These are phyloP conservation scores for Conoideocrella luteorostrata DNA, from an alignment of 2,329 filamentous ascomycete genomes.

Conservation along the genomic window DNA sequence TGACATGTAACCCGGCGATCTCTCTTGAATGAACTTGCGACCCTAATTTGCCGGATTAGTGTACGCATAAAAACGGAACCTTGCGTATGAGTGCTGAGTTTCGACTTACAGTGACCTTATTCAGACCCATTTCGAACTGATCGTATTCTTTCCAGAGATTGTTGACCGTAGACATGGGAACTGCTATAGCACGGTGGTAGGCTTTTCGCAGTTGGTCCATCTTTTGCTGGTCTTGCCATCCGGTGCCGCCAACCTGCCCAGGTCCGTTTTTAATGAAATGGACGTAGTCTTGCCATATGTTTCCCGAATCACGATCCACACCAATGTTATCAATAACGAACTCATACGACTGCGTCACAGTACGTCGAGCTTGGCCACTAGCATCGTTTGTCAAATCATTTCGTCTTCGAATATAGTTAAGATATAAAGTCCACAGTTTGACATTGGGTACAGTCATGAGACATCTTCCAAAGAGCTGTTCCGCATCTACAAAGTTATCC, in stretches of 20 bases:
- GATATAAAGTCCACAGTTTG: constrained; percentile 83
- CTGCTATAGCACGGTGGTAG: constrained; percentile 82
- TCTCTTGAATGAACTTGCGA: constrained; percentile 89
- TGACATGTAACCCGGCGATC: constrained; percentile 91
- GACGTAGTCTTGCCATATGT: constrained; percentile 91
- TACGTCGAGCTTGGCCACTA: constrained; percentile 67
- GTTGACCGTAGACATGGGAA: constrained; percentile 79
- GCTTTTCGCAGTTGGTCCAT: constrained; percentile 90
- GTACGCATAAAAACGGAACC: too few species aligned
- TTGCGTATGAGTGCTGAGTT: background rate
- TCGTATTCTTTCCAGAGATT: constrained; percentile 96
- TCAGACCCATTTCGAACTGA: constrained; percentile 87
- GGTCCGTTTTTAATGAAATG: constrained; percentile 87
- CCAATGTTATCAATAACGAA: constrained; percentile 87
- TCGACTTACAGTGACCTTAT: constrained; percentile 76
- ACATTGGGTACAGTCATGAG: constrained; percentile 76
- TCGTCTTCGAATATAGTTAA: constrained; percentile 88
- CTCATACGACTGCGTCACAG: constrained; percentile 82
- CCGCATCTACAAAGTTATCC: constrained; percentile 74
- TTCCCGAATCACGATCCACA: constrained; percentile 82
- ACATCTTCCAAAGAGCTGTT: constrained; percentile 75
- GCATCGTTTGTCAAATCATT: constrained; percentile 79
- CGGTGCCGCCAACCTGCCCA: constrained; percentile 74
- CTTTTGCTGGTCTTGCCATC: constrained; percentile 97
- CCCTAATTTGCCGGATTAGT: constrained; percentile 48